Evolutionary conservation across 768 basidiomycete species (phyloP).

Genomic region (Hysterangium stoloniferum): DNA sequence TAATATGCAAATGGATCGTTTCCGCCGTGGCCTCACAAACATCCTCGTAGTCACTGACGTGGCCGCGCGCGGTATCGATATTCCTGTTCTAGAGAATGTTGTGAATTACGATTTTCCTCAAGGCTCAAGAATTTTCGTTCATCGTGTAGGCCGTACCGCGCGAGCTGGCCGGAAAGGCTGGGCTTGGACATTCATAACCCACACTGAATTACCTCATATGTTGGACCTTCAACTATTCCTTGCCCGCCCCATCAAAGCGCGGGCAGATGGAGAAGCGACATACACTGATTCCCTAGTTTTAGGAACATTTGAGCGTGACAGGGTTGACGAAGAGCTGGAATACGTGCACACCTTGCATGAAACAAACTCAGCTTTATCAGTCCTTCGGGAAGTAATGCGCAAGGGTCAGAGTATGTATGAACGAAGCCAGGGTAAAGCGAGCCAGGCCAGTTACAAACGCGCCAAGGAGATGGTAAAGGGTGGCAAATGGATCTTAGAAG

Average conservation of each 20-base stretch:
- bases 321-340: constrained; percentile 78
- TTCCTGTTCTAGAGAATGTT: constrained; percentile 92
- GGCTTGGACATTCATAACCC: constrained; percentile 93
- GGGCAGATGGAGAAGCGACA: constrained; percentile 44
- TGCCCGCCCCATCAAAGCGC: constrained; percentile 63
- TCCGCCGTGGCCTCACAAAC: constrained; percentile 70
- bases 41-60: constrained; percentile 96
- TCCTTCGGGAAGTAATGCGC: constrained; percentile 73
- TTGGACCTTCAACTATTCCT: constrained; percentile 92
- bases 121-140: constrained; percentile 87
- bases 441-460: constrained; percentile 74
- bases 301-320: constrained; percentile 74
- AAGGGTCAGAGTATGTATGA: constrained; percentile 93
- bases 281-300: constrained; percentile 72
- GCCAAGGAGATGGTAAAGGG: constrained; percentile 82
- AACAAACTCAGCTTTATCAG: constrained; percentile 52
- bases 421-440: constrained; percentile 86
- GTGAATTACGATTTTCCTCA: constrained; percentile 98
- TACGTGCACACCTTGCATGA: constrained; percentile 62
- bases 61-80: constrained; percentile 96
- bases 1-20: constrained; percentile 82
- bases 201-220: constrained; percentile 80
- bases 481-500: constrained; percentile 60
- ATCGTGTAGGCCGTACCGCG: constrained; percentile 95
- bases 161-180: constrained; percentile 91